Evolutionary conservation across 176 grass and related monocot genomes (phyloP).

Genomic region (Oryza brachyantha): DNA sequence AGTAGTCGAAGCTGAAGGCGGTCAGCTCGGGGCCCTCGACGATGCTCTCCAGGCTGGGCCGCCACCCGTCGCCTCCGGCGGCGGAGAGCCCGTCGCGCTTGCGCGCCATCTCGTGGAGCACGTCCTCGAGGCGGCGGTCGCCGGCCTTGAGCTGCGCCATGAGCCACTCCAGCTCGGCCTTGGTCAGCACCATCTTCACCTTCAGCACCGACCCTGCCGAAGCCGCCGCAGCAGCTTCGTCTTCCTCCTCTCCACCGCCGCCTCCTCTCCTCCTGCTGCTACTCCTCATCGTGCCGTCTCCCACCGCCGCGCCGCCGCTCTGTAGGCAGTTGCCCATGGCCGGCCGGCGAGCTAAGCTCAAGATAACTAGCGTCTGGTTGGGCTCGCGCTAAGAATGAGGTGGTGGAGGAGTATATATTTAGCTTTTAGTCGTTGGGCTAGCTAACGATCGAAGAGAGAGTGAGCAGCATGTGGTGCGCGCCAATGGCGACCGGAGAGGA

Average conservation of each 20-base stretch:
- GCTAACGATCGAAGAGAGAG: too few species aligned
- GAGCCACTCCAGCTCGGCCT: conserved; percentile 72
- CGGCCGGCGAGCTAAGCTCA: not conserved
- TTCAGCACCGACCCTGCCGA: conserved; percentile 39
- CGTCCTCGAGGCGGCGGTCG: conserved; percentile 53
- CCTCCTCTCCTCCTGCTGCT: not conserved
- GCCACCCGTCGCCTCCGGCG: conserved; percentile 29
- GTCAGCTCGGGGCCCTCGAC: conserved; percentile 48
- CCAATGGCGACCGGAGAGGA: too few species aligned
- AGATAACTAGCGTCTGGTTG: conserved; percentile 13
- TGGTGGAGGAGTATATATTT: conserved; percentile 7
- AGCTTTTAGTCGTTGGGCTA: too few species aligned
- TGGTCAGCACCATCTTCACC: conserved; percentile 71
- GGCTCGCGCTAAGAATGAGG: not conserved
- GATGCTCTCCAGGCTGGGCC: conserved; percentile 66
- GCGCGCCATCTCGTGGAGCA: conserved; percentile 52
- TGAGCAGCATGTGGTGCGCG: not conserved
- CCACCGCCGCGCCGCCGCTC: not conserved
- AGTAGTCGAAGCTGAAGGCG: not conserved
- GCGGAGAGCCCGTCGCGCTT: conserved; percentile 1
- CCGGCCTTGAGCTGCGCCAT: conserved; percentile 59
- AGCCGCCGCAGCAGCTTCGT: too few species aligned
- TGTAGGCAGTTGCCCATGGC: conserved; percentile 52
- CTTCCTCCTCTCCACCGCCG: not conserved
- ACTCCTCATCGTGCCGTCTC: not conserved